Evolutionary conservation across 2,329 filamentous ascomycete genomes (phyloP), one percentile per base, ranked within the genome.

Genomic region (Alternaria ethzedia): DNA sequence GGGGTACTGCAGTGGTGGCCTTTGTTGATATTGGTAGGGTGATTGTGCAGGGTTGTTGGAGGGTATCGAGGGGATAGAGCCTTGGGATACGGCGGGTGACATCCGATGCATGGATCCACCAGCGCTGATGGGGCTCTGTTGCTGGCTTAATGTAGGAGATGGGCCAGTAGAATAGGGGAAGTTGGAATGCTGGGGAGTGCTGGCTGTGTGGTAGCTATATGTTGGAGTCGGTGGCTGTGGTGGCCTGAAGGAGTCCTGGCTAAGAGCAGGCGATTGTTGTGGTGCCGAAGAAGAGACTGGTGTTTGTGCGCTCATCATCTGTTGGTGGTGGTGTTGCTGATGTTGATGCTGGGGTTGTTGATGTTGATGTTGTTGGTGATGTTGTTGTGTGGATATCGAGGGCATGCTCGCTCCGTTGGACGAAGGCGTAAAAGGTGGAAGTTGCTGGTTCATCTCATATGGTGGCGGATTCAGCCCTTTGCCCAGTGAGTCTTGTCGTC

Each of bases 381-480:
- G 73, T 56, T 58, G 85, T 66, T 78, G 83, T 68, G 81, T 70
- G 65, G 79, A 75, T 74, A 83, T 78, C 15, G 83, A 79, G 17
- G 83, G 81, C 56, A 86, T 76, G 65, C 77, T 82, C 30, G 81
- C 79, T 17, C 86, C 84, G 57, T 86, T 86, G 49, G 85, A 82
- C 54, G 86, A 86, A 74, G 77, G 75, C 64, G 89, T 85, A 76
- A 90, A 93, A 32, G 89, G 84, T 47, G 89, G 86, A 64, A 90
- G 85, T 64, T 79, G 77, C 52, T 77, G 74, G 68, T 89, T 88
- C 65, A 88, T 83, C 67, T 91, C 90, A 79, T 90, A 93, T 7
- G 90, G 86, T 63, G 90, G 88, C 58, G 87, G 84, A 64, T 91
- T 86, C 58, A 94, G 83, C 52, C 85, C 85, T 75, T 93, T 88